Evolutionary conservation across 225 moss, liverwort and hornwort species (phyloP), one percentile per base, ranked within the genome.

Genomic region (Ulota crispa): DNA sequence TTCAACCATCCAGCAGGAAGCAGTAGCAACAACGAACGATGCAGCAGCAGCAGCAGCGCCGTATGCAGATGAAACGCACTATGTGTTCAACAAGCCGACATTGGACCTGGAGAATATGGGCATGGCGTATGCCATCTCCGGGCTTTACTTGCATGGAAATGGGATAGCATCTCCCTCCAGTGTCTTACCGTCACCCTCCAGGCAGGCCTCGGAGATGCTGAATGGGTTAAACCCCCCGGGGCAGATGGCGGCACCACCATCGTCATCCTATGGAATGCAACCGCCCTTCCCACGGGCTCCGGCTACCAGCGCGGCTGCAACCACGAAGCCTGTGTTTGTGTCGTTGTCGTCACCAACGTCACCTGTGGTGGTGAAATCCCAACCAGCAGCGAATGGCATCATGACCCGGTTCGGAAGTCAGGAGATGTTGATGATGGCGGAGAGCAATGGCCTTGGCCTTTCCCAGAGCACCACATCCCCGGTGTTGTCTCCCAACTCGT

Each of bases 21-120:
- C 60, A 2, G 28, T 64, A 64, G 39, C 64, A 52, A 15, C 61
- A 11, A 43, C 43, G 9, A 81, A 81, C 34, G 83, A 65, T 31
- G 64, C 20, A 18, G 59, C 26, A 0, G 31, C 45, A 31, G 9
- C 57, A 30, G 70, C 42, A 59, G 16, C 70, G n/a, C 80, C 61
- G 10, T 89, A 83, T 75, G 42, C 83, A 21, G 78, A 89, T 87
- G 89, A 84, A 82, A 26, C 50, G 30, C 47, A 24, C 73, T 80
- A 77, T 84, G 20, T 64, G 28, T 87, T 89, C 32, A 83, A 59
- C 81, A 89, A 89, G 85, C 89, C 89, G 68, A 83, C 81, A 75
- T 83, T 89, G 89, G 87, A 89, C 83, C 68, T 83, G 77, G 89
- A 89, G 74, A 83, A 67, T 75, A 75, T 87, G 89, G 87, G 87